phyloP scores from a whole-genome alignment of 768 basidiomycete genomes.

The Mycena floridula region DNA sequence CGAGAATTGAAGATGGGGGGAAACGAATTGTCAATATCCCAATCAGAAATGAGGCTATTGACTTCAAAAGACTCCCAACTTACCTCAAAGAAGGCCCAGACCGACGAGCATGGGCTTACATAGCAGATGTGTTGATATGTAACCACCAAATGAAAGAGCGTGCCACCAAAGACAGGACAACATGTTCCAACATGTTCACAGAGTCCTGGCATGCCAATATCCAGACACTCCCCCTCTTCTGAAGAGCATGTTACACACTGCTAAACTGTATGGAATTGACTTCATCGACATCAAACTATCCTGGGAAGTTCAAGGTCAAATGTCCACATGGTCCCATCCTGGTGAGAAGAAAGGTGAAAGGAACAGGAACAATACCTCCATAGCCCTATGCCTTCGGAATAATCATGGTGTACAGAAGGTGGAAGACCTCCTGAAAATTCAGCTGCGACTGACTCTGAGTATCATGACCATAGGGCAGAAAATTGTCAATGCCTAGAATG shows the following conservation, averaged over 20 bases:
- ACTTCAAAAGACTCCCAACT: neutral
- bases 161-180: neutral
- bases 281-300: neutral
- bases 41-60: neutral
- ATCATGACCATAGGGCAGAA: neutral
- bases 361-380: neutral
- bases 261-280: neutral
- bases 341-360: neutral
- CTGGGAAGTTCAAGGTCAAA: neutral
- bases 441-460: neutral
- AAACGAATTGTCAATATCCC: neutral
- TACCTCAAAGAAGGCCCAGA: neutral
- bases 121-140: neutral
- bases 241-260: neutral
- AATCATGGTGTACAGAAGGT: neutral
- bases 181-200: neutral
- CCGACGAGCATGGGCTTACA: neutral
- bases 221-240: neutral
- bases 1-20: neutral
- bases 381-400: neutral
- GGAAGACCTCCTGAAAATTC: neutral
- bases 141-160: neutral
- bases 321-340: neutral
- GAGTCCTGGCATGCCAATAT: neutral
- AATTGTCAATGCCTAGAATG: neutral